A percentile compares a stretch with the other conserved stretches of the same genome.
phyloP scores from a whole-genome alignment of 768 basidiomycete genomes.

The Mrakia gelida region DNA sequence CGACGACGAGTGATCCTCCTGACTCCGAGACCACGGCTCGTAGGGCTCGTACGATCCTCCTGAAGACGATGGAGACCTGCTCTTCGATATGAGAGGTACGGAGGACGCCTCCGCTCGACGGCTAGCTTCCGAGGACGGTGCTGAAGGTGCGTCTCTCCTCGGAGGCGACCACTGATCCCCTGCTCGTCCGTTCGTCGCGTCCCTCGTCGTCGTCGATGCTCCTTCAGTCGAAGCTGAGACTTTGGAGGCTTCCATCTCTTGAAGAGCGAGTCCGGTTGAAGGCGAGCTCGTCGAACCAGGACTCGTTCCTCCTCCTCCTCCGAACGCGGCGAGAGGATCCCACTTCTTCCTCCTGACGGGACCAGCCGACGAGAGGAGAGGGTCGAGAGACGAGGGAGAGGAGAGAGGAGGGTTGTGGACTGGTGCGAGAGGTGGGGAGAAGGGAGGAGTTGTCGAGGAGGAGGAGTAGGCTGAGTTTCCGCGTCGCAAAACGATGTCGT shows the following conservation, averaged over 20 bases:
- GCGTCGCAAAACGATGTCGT: neutral
- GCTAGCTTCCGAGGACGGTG: neutral
- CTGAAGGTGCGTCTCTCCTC: neutral
- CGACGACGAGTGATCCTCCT: too few species aligned
- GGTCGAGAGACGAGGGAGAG: neutral
- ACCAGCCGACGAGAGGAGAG: neutral
- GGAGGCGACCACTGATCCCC: neutral
- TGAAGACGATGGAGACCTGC: too few species aligned
- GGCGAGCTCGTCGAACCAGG: neutral
- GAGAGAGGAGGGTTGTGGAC: neutral
- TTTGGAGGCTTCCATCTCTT: neutral
- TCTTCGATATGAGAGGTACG: neutral
- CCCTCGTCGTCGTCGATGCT: neutral
- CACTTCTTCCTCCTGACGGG: slow-evolving; percentile 13
- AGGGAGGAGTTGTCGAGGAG: neutral
- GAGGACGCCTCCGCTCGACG: neutral
- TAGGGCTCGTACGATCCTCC: too few species aligned
- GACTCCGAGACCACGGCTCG: too few species aligned
- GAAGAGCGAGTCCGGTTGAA: neutral
- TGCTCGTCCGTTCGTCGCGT: neutral
- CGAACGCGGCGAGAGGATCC: slow-evolving; percentile 18
- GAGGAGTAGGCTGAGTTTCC: neutral
- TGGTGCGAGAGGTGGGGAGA: neutral
- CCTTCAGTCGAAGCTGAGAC: neutral
- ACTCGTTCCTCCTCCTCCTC: neutral